Evolutionary conservation across 441 rosid species (phyloP), one percentile per base, ranked within the genome.

Genomic region (Brassica hybrid): DNA sequence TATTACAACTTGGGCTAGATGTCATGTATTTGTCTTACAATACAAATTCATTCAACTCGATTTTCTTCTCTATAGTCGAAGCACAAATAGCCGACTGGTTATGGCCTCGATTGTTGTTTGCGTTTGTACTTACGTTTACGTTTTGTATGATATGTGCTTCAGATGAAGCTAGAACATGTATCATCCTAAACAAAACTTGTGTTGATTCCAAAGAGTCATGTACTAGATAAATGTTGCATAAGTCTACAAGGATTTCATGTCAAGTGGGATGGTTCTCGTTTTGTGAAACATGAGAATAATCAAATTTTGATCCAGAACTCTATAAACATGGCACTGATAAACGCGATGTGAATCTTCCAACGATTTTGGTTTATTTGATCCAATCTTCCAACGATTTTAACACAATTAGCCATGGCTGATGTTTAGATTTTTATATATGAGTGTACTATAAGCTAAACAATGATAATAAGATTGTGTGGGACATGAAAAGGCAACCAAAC

Each of bases 381-480:
- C 61, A 48, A 11, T 1, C 17, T 9, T 18, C 9, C 3, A 65
- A 65, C 17, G 7, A 34, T 34, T 52, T 2, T 10, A 61, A 19
- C 63, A 54, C n/a, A 18, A 71, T 16, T n/a, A 7, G 38, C 12
- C 12, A 23, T 72, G n/a, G 41, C 23, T 62, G 71, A 73, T 54
- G 60, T 38, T 36, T 50, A 27, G 25, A 7, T 27, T 57, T 12
- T 6, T 23, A 21, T 11, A 1, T 3, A 13, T 17, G 30, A 12
- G 32, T 65, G 23, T 48, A 72, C 17, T 12, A 1, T 6, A 60
- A 34, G 14, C 38, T 23, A 66, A 61, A 8, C 74, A 73, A 72
- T 23, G 36, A 67, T 67, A 32, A 71, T 30, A 1, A 2, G 59
- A 65, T 48, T 36, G 0, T 60, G 64, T 61, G 70, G 17, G 16